These are phyloP conservation scores for Ajuga chamaepitys DNA, from an alignment of 257 asterid genomes.

Conservation along the genomic window DNA sequence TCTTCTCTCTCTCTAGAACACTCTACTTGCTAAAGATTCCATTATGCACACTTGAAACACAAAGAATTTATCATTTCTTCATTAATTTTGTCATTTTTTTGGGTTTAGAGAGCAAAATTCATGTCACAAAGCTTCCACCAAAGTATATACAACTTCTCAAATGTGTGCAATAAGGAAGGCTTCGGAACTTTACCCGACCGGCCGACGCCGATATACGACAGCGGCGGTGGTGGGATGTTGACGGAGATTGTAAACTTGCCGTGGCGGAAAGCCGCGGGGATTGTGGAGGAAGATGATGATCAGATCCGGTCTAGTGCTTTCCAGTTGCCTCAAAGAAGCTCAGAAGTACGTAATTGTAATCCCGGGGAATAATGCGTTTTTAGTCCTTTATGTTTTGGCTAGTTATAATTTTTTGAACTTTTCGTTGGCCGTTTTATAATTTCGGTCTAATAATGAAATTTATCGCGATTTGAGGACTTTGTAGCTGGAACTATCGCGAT, in stretches of 20 bases:
- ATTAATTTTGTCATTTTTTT: neutral
- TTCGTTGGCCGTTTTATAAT: too few species aligned
- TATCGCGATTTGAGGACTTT: too few species aligned
- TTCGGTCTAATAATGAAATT: too few species aligned
- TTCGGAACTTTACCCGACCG: slow-evolving; percentile 19
- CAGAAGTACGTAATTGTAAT: too few species aligned
- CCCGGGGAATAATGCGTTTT: too few species aligned
- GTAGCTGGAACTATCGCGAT: too few species aligned
- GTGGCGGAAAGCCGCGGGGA: slow-evolving; percentile 30
- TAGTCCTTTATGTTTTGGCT: too few species aligned
- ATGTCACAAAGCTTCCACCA: slow-evolving; percentile 43
- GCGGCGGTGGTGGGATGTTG: slow-evolving; percentile 43
- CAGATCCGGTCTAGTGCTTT: slow-evolving; percentile 46
- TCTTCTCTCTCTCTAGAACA: slow-evolving; percentile 30
- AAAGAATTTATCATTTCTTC: neutral
- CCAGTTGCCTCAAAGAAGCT: slow-evolving; percentile 35
- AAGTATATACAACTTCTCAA: slow-evolving; percentile 28
- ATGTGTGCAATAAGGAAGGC: slow-evolving; percentile 37
- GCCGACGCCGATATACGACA: slow-evolving; percentile 22
- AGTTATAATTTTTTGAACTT: too few species aligned
- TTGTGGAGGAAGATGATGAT: slow-evolving; percentile 27
- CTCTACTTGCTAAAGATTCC: slow-evolving; percentile 9
- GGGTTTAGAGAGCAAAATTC: neutral
- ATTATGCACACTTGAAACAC: slow-evolving; percentile 18
- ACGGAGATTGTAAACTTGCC: slow-evolving; percentile 40